Evolutionary conservation across 2,329 filamentous ascomycete genomes (phyloP), one percentile per base, ranked within the genome.

Genomic region (Monosporascus sp.): DNA sequence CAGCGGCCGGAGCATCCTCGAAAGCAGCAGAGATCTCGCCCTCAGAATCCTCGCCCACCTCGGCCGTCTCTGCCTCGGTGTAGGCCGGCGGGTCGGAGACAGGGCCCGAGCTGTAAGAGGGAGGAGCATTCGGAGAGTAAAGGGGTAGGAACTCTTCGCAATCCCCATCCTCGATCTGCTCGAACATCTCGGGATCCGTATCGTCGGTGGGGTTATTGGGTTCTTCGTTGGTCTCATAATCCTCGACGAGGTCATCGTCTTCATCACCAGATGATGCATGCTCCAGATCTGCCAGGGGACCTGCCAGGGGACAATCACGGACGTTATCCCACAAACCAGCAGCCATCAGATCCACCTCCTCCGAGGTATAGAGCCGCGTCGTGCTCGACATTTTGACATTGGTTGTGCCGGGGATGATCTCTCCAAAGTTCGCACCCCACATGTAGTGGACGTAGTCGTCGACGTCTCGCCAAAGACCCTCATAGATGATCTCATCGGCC

Each of bases 311-410:
- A 20, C 19, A 41, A 19, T 41, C 31, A 35, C 31, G 31, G 31
- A 11, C 19, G 50, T 41, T 14, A 43, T n/a, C 31, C 5, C 7
- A 16, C 16, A 38, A 17, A 9, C 27, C 49, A n/a, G 35, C 44
- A 7, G 55, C 53, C 49, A 58, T 50, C 6, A 49, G 50, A 20
- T 56, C 48, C 16, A 59, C 37, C 44, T 59, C 52, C 26, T 49
- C 56, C 16, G 52, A 48, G 6, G 52, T 55, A 49, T 59, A 59
- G 37, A 59, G 37, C 16, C 31, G 48, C 9, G 55, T 20, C 8
- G 50, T 49, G 17, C 38, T 50, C n/a, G 55, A 53, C 14, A 50
- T 47, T 16, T 40, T 50, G 16, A 57, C 55, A n/a, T 58, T 57
- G 17, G 35, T 51, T 7, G 51, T 54, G 9, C 52, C 49, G 3